Evolutionary conservation across 225 moss, liverwort and hornwort species (phyloP).

Genomic region (Climacium dendroides): DNA sequence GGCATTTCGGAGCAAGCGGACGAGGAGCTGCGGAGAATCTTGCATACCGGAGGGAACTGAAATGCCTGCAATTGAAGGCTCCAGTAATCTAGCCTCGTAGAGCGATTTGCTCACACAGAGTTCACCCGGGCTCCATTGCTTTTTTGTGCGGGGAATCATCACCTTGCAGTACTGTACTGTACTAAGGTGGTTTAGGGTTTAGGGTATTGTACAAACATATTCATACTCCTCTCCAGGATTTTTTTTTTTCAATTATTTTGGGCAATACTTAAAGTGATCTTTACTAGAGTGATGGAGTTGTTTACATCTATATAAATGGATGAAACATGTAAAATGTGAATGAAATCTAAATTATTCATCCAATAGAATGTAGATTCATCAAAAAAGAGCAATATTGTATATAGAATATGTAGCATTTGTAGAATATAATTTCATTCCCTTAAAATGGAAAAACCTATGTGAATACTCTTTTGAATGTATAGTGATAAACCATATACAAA

Average conservation of each 20-base stretch:
- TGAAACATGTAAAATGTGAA: background rate
- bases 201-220: background rate
- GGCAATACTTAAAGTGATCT: background rate
- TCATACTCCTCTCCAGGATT: background rate
- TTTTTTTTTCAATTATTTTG: background rate
- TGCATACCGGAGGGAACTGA: background rate
- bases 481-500: no score
- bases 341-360: background rate
- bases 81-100: background rate
- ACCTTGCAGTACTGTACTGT: background rate
- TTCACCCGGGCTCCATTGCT: no score
- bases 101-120: background rate
- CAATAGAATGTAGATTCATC: background rate
- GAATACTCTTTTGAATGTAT: no score
- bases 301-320: background rate
- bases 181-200: background rate
- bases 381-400: background rate
- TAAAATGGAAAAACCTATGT: background rate
- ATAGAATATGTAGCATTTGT: background rate
- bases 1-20: background rate
- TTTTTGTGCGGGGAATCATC: background rate
- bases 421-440: background rate
- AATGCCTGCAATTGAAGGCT: background rate
- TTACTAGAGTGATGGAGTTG: no score
- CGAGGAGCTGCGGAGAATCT: slow-evolving; percentile 2